Evolutionary conservation across 2,329 filamentous ascomycete genomes (phyloP), one percentile per base, ranked within the genome.

Genomic region (Decorospora gaudefroyi): DNA sequence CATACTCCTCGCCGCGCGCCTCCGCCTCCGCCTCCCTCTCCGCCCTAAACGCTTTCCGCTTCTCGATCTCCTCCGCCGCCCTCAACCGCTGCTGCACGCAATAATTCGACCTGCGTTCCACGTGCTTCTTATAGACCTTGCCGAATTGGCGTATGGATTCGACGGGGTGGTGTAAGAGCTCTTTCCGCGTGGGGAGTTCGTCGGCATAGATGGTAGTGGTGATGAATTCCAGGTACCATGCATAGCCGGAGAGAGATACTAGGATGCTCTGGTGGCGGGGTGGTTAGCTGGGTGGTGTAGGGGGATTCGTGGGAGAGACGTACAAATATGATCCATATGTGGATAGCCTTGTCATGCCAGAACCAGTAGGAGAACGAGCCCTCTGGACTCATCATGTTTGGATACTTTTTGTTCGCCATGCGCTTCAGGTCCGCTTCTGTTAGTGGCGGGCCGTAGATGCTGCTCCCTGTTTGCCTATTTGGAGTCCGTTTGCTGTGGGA

Each of bases 361-460:
- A 97, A 91, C 82, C 86, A 91, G 70, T 92, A 81, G 73, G 88
- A 80, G 71, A 89, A 90, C 0, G 87, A 88, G 4, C 90, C 89
- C 65, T 86, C 78, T 0, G 90, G 85, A 32, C 92, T 87, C 78
- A 95, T 90, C 80, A 95, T 85, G 59, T 91, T 86, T 1, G 93
- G 93, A 68, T 97, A 97, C 53, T 87, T 77, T 69, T 82, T 87
- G 53, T 73, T 80, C 55, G 76, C 79, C 75, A 89, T 89, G 49
- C 78, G 79, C 51, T 80, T 74, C 36, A 77, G 73, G 70, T 95
- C 86, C 37, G 84, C 79, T 13, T 78, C 74, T 11, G 82, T 84
- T 49, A 90, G 73, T 15, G 82, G 73, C 12, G 89, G 87, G 25
- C 90, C 90, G 67, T 95, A 95, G 69, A 86, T 83, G 59, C 79